Evolutionary conservation across 805 yeast genomes (phyloP), one percentile per base, ranked within the genome.

Genomic region (Sugiyamaella mastotermitis): DNA sequence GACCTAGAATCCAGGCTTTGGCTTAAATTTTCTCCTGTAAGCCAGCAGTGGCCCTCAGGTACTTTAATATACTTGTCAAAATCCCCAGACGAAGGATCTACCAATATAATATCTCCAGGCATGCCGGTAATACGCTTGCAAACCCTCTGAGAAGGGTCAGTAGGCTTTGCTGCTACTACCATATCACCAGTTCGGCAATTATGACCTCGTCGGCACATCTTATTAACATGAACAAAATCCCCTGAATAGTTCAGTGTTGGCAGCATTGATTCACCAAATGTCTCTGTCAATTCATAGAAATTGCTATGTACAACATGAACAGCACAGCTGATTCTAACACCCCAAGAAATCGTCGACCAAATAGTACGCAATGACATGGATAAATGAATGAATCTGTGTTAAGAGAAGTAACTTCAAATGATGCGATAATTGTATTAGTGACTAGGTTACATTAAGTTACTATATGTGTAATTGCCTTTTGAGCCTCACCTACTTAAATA

Each of bases 31-130:
- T 92, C 99, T 1, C 99, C 99, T 0, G 97, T 86, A 3, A 88
- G 80, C 97, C 97, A 92, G 33, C 85, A 83, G 60, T 92, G 98
- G 2, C 98, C 98, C 48, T 79, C 76, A 1, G 98, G 98, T 0
- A 92, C 88, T 40, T 65, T 68, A 6, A 90, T 78, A 57, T 68
- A 85, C 40, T 74, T 72, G 14, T 51, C 51, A 5, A 20, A 40
- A 18, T 52, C 67, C 30, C 86, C 74, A 9, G 45, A 40, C 1
- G 57, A 44, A 6, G 97, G 97, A 56, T 92, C 97, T 2, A 83
- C 69, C 38, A 81, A 57, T 3, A 92, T 74, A 13, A 79, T 55
- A 64, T 90, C 97, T 1, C 97, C 97, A 0, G 97, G 94, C 94
- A 90, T 81, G 0, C 97, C 98, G 0, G 95, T 80, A 16, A 92